Conservation (phyloP, 305 asterid genomes). For the Fraxinus dipetala region DNA sequence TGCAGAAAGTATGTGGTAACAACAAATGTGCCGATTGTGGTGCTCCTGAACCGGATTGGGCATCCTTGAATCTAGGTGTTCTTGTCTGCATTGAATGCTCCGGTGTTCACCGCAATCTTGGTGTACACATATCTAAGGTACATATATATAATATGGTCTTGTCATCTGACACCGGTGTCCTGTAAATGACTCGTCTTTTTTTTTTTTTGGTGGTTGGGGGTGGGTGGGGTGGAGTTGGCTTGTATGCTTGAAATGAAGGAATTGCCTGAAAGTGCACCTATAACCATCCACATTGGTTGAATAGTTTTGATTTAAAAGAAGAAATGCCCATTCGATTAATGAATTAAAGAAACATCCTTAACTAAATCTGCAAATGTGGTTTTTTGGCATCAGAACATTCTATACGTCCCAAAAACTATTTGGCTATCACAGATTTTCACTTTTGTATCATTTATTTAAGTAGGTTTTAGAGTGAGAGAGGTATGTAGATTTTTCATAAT, state of each 20-base stretch:
- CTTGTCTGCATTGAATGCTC: slow-evolving; percentile 99
- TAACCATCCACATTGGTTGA: background rate
- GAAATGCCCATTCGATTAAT: background rate
- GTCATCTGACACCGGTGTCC: background rate
- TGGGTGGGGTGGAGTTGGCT: background rate
- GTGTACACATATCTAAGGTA: slow-evolving; percentile 99
- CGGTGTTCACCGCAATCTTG: slow-evolving; percentile 99
- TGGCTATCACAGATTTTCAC: background rate
- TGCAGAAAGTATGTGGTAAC: slow-evolving; percentile 82
- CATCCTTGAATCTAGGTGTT: slow-evolving; percentile 92
- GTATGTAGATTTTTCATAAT: background rate
- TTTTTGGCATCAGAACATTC: background rate
- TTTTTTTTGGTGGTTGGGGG: background rate
- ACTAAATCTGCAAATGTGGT: background rate
- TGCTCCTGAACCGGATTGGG: slow-evolving; percentile 97
- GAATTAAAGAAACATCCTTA: background rate
- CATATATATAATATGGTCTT: background rate
- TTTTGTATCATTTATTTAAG: background rate
- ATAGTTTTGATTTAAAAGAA: background rate
- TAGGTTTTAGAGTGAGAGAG: background rate
- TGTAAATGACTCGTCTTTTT: background rate
- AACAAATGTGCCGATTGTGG: slow-evolving; percentile 96
- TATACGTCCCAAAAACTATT: background rate
- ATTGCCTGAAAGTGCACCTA: background rate
- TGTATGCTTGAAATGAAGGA: background rate